Percentiles rank a stretch among this genome's conserved stretches.
These are phyloP conservation scores for Avena eriantha DNA, from an alignment of 176 grass and related monocot species.

Conservation along the genomic window DNA sequence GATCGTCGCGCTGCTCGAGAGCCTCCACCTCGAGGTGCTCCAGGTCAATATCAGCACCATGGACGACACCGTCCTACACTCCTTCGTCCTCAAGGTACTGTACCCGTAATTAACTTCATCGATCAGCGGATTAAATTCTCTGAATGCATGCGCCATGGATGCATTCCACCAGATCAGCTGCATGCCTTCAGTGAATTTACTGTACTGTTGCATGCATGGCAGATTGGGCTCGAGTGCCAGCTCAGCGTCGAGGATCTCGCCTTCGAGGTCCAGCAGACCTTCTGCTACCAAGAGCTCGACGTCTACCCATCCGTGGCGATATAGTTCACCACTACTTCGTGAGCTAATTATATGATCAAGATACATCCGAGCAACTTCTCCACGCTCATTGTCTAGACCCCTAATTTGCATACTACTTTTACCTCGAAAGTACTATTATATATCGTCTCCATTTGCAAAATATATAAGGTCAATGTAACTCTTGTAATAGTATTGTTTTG, in stretches of 20 bases:
- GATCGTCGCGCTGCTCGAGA: constrained; percentile 73
- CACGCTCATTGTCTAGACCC: background rate
- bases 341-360: constrained; percentile 6
- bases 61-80: constrained; percentile 93
- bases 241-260: constrained; percentile 91
- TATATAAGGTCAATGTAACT: constrained; percentile 9
- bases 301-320: constrained; percentile 13
- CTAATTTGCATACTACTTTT: constrained; percentile 15
- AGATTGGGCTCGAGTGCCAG: constrained; percentile 96
- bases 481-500: constrained; percentile 3
- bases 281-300: constrained; percentile 48
- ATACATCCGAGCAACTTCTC: constrained; percentile 9
- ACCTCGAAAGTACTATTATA: constrained; percentile 23
- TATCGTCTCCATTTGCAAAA: background rate
- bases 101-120: background rate
- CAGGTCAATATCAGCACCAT: constrained; percentile 97
- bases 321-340: background rate
- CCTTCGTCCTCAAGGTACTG: constrained; percentile 92
- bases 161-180: background rate
- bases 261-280: constrained; percentile 78
- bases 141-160: background rate
- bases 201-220: background rate
- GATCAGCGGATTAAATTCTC: background rate
- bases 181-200: background rate
- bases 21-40: constrained; percentile 75